phyloP scores from a whole-genome alignment of 2,329 filamentous ascomycete species.

The Ceratocystiopsis sp. region DNA sequence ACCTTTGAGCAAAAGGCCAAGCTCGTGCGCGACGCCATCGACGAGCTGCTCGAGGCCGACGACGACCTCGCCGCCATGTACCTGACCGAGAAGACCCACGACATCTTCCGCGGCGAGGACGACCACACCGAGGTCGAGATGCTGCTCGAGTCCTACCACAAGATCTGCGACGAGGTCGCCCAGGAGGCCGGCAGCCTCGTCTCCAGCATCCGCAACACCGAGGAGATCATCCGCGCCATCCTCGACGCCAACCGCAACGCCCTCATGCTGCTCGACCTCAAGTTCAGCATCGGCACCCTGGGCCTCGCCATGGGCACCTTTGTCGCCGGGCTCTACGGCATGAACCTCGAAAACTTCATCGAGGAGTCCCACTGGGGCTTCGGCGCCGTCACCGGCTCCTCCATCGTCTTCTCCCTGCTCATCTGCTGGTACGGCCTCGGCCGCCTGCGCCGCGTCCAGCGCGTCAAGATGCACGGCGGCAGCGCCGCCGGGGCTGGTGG shows the following conservation, averaged over 20 bases:
- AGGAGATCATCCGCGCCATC: slow-evolving; percentile 95
- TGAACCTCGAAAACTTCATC: slow-evolving; percentile 98
- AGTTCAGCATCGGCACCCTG: slow-evolving; percentile 87
- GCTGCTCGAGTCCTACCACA: slow-evolving; percentile 92
- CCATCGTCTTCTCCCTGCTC: slow-evolving; percentile 53
- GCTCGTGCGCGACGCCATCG: slow-evolving; percentile 83
- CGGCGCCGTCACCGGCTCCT: slow-evolving; percentile 52
- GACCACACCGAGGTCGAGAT: slow-evolving; percentile 96
- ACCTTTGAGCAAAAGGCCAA: slow-evolving; percentile 97
- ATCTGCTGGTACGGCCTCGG: slow-evolving; percentile 72
- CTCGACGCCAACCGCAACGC: slow-evolving; percentile 96
- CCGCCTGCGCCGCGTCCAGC: slow-evolving; percentile 50
- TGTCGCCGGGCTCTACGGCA: slow-evolving; percentile 95
- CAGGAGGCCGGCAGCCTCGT: slow-evolving; percentile 88
- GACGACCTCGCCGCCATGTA: slow-evolving; percentile 95
- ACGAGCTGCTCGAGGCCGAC: slow-evolving; percentile 88
- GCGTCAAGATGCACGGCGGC: slow-evolving; percentile 17
- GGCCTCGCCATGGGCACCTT: slow-evolving; percentile 92
- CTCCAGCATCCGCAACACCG: slow-evolving; percentile 88
- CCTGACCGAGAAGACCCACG: slow-evolving; percentile 68
- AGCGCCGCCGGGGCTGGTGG: background rate
- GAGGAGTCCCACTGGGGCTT: slow-evolving; percentile 88
- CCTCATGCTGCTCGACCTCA: slow-evolving; percentile 91
- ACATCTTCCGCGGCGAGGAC: slow-evolving; percentile 55
- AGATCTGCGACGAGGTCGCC: slow-evolving; percentile 94